Conservation (phyloP, 495 filamentous ascomycete genomes). For the Tuber magnatum region DNA sequence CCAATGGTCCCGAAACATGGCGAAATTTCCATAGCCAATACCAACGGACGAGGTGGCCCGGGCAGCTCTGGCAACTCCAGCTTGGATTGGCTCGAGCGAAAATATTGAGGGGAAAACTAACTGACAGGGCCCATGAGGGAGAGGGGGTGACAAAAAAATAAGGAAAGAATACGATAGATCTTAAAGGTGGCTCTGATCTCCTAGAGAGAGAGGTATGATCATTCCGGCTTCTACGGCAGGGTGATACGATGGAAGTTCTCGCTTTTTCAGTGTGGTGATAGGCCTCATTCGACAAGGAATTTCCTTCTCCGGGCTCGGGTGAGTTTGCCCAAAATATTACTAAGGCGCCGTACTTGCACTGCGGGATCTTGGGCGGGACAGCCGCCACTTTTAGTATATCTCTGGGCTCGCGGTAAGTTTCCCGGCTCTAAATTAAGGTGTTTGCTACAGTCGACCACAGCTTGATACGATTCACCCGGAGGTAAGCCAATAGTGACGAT, state of each 20-base stretch:
- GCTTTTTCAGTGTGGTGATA: neutral
- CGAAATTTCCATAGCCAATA: too few relatives aligned
- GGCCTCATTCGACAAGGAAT: neutral
- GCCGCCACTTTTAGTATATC: neutral
- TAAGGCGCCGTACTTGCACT: neutral
- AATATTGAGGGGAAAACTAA: too few relatives aligned
- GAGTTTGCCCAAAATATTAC: neutral
- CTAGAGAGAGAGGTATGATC: neutral
- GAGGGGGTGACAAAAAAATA: too few relatives aligned
- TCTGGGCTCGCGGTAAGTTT: neutral
- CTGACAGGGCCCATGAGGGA: too few relatives aligned
- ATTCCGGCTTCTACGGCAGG: neutral
- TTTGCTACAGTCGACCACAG: too few relatives aligned
- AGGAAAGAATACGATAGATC: neutral
- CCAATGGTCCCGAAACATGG: too few relatives aligned
- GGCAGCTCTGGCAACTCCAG: too few relatives aligned
- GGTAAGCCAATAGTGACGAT: fast-evolving
- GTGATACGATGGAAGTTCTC: neutral
- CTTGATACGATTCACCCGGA: too few relatives aligned
- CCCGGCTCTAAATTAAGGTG: neutral
- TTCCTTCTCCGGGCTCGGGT: neutral
- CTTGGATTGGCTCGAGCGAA: too few relatives aligned
- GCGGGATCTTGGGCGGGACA: neutral
- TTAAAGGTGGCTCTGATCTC: neutral
- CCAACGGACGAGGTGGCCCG: too few relatives aligned